Base-by-base conservation (phyloP, 2,329 filamentous ascomycete genomes). In the Bipolaris gigantea region DNA sequence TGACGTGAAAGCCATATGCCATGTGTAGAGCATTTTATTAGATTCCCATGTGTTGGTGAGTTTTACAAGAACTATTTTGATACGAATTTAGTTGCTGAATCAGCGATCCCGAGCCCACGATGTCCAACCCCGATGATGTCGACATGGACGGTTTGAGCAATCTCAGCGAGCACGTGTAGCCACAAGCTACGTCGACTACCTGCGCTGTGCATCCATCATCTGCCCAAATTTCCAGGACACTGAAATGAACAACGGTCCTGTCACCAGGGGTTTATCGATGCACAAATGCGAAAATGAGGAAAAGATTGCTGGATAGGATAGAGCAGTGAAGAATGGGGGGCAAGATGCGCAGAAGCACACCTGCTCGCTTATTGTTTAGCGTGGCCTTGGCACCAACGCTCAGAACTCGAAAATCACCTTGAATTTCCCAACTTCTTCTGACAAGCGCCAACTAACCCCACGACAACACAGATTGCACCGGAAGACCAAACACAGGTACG, bases 401-500 rank as follows among this genome's bases (percentile, higher is more conserved):
- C 45, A 40, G 34, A 33, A 50, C 35, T 50, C 52, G 48, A 55
- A 54, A 54, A 47, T 49, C 41, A 59, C 59, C 40, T 57, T 57
- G 50, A 48, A 48, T 59, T 53, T 59, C 56, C 38, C 57, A 39
- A 47, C 53, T 56, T 63, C 50, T 50, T 60, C 48, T 60, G 62
- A 67, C 63, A 62, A 64, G 60, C 60, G 56, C 60, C 56, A 52
- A 67, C 65, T 66, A 66, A 66, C 66, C 65, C 64, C 62, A 69
- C 65, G 61, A 67, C 67, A 63, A 70, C 65, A 63, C 65, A 63
- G 61, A 64, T 71, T 72, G 70, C 70, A 64, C 63, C 63, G 66
- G 71, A 69, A 72, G 70, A 63, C 70, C 59, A 63, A 64, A 66
- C 59, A 61, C 64, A 73, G 71, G 71, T 73, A 67, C 61, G 70